Conservation (phyloP, 768 basidiomycete genomes). For the Termitomyces sp. region DNA sequence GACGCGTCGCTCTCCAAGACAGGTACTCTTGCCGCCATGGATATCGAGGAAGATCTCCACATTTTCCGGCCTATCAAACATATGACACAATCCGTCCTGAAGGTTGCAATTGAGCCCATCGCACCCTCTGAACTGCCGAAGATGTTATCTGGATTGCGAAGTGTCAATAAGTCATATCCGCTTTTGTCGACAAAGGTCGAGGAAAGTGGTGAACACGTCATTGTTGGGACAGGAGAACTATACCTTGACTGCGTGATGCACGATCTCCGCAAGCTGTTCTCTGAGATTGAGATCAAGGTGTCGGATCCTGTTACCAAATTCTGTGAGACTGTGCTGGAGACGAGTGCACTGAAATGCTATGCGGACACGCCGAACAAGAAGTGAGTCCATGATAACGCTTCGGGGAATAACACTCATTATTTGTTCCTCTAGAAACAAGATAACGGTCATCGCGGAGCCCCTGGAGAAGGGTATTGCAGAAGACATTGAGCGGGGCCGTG, state of each 20-base stretch:
- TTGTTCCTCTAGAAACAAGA: constrained; percentile 67
- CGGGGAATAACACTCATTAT: neutral
- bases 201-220: constrained; percentile 95
- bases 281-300: constrained; percentile 99
- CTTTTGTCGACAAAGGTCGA: constrained; percentile 94
- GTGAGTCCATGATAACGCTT: constrained; percentile 38
- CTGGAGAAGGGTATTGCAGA: constrained; percentile 93
- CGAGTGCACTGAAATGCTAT: constrained; percentile 96
- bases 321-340: constrained; percentile 97
- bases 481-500: constrained; percentile 89
- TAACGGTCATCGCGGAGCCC: constrained; percentile 99
- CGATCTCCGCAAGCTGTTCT: constrained; percentile 85
- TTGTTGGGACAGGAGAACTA: constrained; percentile 95
- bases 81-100: constrained; percentile 94
- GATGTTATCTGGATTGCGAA: constrained; percentile 95
- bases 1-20: constrained; percentile 95
- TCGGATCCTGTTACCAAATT: constrained; percentile 99
- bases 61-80: constrained; percentile 97
- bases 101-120: constrained; percentile 97
- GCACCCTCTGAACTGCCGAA: constrained; percentile 97
- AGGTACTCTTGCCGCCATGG: constrained; percentile 73
- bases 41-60: constrained; percentile 81
- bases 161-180: constrained; percentile 97
- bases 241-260: constrained; percentile 98
- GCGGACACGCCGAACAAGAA: constrained; percentile 99